Conservation (phyloP, 805 yeast species). For the Candida fluviatilis region DNA sequence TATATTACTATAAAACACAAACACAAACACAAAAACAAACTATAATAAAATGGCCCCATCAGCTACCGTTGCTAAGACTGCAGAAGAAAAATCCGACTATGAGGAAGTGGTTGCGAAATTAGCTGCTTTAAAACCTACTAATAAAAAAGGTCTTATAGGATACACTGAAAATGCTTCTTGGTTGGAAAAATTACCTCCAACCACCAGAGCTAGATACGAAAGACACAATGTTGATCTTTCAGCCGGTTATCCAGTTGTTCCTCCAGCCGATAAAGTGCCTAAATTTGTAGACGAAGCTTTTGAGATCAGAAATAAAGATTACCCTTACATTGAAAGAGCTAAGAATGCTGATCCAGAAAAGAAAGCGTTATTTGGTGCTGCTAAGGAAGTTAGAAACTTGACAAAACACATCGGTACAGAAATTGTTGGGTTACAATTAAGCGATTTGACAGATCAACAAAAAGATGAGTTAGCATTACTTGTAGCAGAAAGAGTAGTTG, state of each 20-base stretch:
- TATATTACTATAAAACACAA: too few relatives aligned
- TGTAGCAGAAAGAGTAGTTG: slow-evolving; percentile 27
- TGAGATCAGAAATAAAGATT: slow-evolving; percentile 17
- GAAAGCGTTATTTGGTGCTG: slow-evolving; percentile 25
- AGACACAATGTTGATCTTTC: slow-evolving; percentile 22
- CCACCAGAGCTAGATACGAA: slow-evolving; percentile 18
- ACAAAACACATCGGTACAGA: slow-evolving; percentile 26
- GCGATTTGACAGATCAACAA: slow-evolving; percentile 22
- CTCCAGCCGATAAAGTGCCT: slow-evolving; percentile 19
- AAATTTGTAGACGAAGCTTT: slow-evolving; percentile 25
- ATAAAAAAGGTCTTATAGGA: slow-evolving; percentile 2
- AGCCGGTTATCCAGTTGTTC: slow-evolving; percentile 22
- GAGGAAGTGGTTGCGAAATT: neutral
- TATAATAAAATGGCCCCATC: slow-evolving; percentile 1
- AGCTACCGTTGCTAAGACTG: neutral
- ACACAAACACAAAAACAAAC: neutral
- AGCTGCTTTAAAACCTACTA: neutral
- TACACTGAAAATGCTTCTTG: neutral
- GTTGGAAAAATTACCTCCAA: slow-evolving; percentile 4
- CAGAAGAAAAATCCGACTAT: too few relatives aligned
- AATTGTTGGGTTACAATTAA: slow-evolving; percentile 26
- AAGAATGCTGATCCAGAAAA: slow-evolving; percentile 28
- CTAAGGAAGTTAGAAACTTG: slow-evolving; percentile 24
- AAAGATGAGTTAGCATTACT: slow-evolving; percentile 26
- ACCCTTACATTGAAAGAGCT: slow-evolving; percentile 24